These are phyloP conservation scores for Fusarium udum DNA, from an alignment of 2,329 filamentous ascomycete species.

Conservation along the genomic window DNA sequence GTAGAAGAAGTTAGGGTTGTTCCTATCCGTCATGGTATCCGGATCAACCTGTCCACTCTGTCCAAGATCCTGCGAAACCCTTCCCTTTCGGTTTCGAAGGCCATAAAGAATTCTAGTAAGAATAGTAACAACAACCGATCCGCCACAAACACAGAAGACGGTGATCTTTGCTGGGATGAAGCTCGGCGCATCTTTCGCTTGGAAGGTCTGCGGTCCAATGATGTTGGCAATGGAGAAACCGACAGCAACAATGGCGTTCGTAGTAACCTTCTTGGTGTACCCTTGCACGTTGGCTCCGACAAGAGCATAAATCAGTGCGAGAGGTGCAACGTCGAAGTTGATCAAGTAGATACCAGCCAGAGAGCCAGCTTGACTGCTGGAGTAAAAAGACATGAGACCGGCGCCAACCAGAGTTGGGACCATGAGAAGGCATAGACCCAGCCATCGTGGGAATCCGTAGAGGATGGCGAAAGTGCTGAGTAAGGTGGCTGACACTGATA, in stretches of 20 bases:
- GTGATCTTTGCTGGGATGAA: slow-evolving; percentile 4
- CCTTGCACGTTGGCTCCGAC: slow-evolving; percentile 9
- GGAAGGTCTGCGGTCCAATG: neutral
- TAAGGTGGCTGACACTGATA: neutral
- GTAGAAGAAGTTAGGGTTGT: slow-evolving; percentile 7
- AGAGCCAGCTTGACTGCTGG: neutral
- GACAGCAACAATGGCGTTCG: slow-evolving; percentile 3
- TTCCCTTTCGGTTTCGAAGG: neutral
- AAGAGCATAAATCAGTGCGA: neutral
- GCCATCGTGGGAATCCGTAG: neutral
- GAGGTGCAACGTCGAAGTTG: slow-evolving; percentile 6
- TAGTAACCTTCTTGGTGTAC: slow-evolving; percentile 8
- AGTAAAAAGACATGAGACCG: slow-evolving; percentile 12
- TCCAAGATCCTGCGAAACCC: neutral
- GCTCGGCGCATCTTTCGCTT: neutral
- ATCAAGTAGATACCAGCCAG: slow-evolving; percentile 1
- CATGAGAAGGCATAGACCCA: slow-evolving; percentile 11
- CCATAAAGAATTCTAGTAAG: slow-evolving; percentile 3
- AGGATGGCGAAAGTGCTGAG: slow-evolving; percentile 6
- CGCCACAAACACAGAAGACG: slow-evolving; percentile 2
- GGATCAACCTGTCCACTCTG: neutral
- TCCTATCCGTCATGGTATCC: slow-evolving; percentile 4
- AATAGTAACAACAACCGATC: neutral
- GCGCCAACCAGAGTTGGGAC: neutral
- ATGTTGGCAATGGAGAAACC: slow-evolving; percentile 14